Evolutionary conservation across 2,329 filamentous ascomycete species (phyloP).

Genomic region (Colletotrichum ledebouriae): DNA sequence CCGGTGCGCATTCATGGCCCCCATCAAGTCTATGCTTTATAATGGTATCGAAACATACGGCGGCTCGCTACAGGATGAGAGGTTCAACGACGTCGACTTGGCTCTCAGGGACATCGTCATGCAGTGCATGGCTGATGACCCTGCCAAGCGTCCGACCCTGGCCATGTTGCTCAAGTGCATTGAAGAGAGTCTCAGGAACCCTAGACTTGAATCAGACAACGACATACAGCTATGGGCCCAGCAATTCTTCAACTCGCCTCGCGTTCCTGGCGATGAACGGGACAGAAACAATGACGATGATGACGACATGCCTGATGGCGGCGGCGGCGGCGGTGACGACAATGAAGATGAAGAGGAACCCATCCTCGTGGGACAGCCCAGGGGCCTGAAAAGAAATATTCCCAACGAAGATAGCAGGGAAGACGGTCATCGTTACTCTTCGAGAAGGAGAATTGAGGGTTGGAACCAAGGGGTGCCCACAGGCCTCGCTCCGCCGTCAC

Average conservation of each 20-base stretch:
- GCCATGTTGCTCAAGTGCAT: slow-evolving; percentile 44
- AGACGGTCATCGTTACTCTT: too few species aligned
- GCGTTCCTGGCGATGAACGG: neutral
- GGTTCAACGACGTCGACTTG: slow-evolving; percentile 42
- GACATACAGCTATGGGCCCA: slow-evolving; percentile 38
- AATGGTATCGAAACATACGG: slow-evolving; percentile 32
- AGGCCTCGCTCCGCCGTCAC: neutral
- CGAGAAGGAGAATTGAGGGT: too few species aligned
- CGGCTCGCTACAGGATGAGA: slow-evolving; percentile 22
- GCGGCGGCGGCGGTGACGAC: neutral
- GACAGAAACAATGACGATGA: neutral
- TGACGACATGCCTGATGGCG: too few species aligned
- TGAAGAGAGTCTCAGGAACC: slow-evolving; percentile 41
- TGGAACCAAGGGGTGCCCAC: too few species aligned
- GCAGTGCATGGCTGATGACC: slow-evolving; percentile 47
- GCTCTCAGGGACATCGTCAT: slow-evolving; percentile 45
- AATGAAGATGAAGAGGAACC: neutral
- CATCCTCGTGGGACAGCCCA: neutral
- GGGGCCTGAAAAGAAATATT: too few species aligned
- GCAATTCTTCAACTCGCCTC: slow-evolving; percentile 30
- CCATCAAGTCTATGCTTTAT: neutral
- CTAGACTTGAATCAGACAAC: slow-evolving; percentile 37
- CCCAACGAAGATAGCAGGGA: too few species aligned
- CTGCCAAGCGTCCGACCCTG: slow-evolving; percentile 47
- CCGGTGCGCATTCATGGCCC: slow-evolving; percentile 7